Evolutionary conservation across 2,329 filamentous ascomycete genomes (phyloP).

Genomic region (Neocucurbitaria cava): DNA sequence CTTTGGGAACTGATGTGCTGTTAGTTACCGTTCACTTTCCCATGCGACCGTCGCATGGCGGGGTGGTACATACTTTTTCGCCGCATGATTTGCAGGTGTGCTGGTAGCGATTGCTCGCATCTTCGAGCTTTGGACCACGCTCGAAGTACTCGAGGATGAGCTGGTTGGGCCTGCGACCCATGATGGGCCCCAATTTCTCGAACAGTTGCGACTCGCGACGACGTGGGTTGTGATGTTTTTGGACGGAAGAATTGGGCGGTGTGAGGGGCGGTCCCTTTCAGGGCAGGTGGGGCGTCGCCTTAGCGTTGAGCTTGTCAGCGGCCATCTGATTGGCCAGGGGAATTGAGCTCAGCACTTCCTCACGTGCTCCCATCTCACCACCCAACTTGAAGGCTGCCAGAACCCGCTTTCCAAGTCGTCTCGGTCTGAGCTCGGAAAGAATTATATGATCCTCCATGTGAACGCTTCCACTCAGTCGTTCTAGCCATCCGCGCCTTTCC

Average conservation of each 20-base stretch:
- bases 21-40: constrained; percentile 26
- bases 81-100: constrained; percentile 90
- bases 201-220: neutral
- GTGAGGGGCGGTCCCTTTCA: constrained; percentile 3
- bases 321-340: neutral
- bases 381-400: too few relatives aligned
- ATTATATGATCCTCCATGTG: too few relatives aligned
- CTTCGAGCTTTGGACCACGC: constrained; percentile 82
- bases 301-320: neutral
- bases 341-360: too few relatives aligned
- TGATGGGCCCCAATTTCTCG: constrained; percentile 46
- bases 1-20: constrained; percentile 71
- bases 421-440: too few relatives aligned
- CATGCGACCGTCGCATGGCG: constrained; percentile 17
- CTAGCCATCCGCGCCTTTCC: neutral
- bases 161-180: constrained; percentile 85
- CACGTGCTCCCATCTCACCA: too few relatives aligned
- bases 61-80: constrained; percentile 62
- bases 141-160: constrained; percentile 89
- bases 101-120: constrained; percentile 89
- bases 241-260: constrained; percentile 12
- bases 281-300: neutral
- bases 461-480: too few relatives aligned
- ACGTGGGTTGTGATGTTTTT: constrained; percentile 9
- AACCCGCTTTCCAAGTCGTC: too few relatives aligned